Conservation (phyloP, 768 basidiomycete species). For the Termitomyces sp. region DNA sequence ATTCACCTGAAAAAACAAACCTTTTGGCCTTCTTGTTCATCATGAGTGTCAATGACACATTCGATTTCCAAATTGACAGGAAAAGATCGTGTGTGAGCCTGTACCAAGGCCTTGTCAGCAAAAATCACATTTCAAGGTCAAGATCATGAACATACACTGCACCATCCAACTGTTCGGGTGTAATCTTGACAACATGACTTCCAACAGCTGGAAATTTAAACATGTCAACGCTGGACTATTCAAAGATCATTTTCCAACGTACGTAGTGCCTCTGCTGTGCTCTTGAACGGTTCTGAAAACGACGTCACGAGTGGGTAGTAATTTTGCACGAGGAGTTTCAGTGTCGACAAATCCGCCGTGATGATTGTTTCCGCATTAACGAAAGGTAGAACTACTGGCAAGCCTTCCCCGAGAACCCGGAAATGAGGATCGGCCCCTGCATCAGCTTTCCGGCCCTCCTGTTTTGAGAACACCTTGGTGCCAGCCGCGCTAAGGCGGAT, state of each 20-base stretch:
- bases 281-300: conserved; percentile 56
- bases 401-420: conserved; percentile 78
- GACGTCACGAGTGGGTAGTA: conserved; percentile 75
- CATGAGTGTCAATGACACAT: conserved; percentile 83
- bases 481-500: conserved; percentile 90
- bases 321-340: conserved; percentile 66
- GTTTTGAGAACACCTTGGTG: conserved; percentile 87
- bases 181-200: conserved; percentile 68
- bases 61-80: conserved; percentile 96
- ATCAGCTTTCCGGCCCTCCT: conserved; percentile 63
- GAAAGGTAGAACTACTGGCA: conserved; percentile 81
- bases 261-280: conserved; percentile 50
- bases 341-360: conserved; percentile 42
- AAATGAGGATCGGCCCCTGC: conserved; percentile 46
- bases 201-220: conserved; percentile 43
- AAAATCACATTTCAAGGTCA: background rate
- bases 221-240: background rate
- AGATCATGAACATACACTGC: conserved; percentile 40
- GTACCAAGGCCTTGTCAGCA: background rate
- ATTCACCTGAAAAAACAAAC: conserved; percentile 29
- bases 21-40: conserved; percentile 96
- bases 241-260: conserved; percentile 19
- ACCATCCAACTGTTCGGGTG: conserved; percentile 43
- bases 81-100: conserved; percentile 76
- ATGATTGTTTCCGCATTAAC: conserved; percentile 61